A percentile compares a stretch with the other conserved stretches of the same genome.
phyloP scores from a whole-genome alignment of 352 stramenopile genomes.

The Phytophthora podocarpi region DNA sequence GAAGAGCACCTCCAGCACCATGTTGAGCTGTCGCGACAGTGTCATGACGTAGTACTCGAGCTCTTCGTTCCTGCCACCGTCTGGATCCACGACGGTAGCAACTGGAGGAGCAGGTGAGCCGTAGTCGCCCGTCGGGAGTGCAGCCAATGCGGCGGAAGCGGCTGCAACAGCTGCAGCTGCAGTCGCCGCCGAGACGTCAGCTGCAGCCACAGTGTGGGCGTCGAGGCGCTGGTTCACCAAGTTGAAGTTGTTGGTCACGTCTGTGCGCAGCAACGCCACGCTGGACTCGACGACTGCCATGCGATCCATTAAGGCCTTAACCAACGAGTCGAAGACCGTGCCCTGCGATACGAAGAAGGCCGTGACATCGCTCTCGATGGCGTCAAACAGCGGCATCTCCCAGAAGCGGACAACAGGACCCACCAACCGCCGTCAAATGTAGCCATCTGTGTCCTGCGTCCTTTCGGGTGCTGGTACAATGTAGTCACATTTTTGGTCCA shows the following conservation, averaged over 20 bases:
- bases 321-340: conserved; percentile 64
- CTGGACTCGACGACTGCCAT: conserved; percentile 48
- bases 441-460: conserved; percentile 23
- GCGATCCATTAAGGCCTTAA: conserved; percentile 62
- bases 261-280: conserved; percentile 40
- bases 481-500: conserved; percentile 1
- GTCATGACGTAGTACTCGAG: conserved; percentile 66
- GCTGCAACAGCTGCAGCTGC: conserved; percentile 16
- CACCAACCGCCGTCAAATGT: conserved; percentile 14
- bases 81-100: conserved; percentile 9
- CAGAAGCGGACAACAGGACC: background rate
- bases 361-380: conserved; percentile 61
- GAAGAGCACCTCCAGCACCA: conserved; percentile 68
- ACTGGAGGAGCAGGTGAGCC: background rate
- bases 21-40: conserved; percentile 61
- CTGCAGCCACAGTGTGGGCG: conserved; percentile 4
- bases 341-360: conserved; percentile 77
- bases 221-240: conserved; percentile 40
- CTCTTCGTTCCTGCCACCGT: conserved; percentile 38
- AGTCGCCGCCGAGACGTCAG: conserved; percentile 20
- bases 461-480: conserved; percentile 19
- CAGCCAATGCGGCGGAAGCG: conserved; percentile 17
- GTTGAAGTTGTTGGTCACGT: conserved; percentile 39
- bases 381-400: conserved; percentile 75
- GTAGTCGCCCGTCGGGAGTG: conserved; percentile 5